Conservation (phyloP, 768 basidiomycete species). For the Leccinum boreale region DNA sequence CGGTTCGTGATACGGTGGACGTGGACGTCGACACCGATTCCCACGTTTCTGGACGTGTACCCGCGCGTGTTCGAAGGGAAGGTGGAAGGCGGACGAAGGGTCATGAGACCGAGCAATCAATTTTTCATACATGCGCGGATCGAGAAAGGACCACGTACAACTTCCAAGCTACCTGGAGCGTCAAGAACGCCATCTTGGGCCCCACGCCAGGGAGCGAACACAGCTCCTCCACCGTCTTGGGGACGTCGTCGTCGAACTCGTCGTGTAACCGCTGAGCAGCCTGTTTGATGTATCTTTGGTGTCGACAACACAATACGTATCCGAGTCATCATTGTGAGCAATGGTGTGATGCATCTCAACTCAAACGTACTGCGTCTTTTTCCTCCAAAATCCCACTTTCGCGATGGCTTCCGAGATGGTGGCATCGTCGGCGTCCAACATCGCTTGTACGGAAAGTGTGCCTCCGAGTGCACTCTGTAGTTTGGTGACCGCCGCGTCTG, state of each 20-base stretch:
- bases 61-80: not conserved
- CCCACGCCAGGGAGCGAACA: slow-evolving; percentile 90
- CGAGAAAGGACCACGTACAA: slow-evolving; percentile 42
- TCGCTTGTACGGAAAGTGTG: slow-evolving; percentile 67
- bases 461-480: slow-evolving; percentile 75
- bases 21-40: slow-evolving; percentile 95
- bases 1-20: slow-evolving; percentile 95
- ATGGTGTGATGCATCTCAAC: not conserved
- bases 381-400: slow-evolving; percentile 92
- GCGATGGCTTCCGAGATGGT: slow-evolving; percentile 73
- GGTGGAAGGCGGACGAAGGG: not conserved
- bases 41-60: slow-evolving; percentile 55
- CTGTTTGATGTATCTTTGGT: slow-evolving; percentile 67
- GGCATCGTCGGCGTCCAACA: slow-evolving; percentile 60
- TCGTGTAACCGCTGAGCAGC: slow-evolving; percentile 67
- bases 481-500: slow-evolving; percentile 72
- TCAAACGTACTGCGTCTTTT: slow-evolving; percentile 68
- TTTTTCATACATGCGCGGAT: not conserved
- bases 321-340: not conserved
- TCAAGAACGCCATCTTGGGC: slow-evolving; percentile 93
- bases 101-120: not conserved
- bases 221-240: slow-evolving; percentile 83
- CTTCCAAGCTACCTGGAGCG: slow-evolving; percentile 82
- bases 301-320: not conserved
- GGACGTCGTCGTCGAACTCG: slow-evolving; percentile 79